Evolutionary conservation across 257 asterid genomes (phyloP).

Genomic region (Ballota nigra): DNA sequence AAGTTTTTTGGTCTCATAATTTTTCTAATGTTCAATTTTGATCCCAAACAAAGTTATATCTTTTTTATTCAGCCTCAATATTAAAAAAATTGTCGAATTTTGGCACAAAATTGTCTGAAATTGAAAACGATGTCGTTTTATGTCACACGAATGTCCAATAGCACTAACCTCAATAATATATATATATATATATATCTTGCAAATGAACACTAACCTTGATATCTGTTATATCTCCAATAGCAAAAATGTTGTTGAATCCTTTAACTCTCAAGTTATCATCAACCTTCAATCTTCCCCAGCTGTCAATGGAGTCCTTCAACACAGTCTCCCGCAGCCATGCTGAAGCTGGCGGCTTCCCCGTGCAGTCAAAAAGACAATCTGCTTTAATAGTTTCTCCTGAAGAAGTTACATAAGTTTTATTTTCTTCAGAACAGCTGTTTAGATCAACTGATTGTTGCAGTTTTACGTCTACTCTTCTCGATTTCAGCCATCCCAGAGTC

Average conservation of each 20-base stretch:
- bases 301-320: conserved; percentile 49
- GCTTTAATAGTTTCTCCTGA: conserved; percentile 63
- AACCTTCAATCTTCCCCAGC: conserved; percentile 63
- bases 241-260: conserved; percentile 63
- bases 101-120: not conserved
- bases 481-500: conserved; percentile 66
- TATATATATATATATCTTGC: not conserved
- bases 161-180: no score
- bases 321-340: conserved; percentile 57
- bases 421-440: conserved; percentile 38
- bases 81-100: not conserved
- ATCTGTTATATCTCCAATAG: conserved; percentile 79
- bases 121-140: no score
- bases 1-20: no score
- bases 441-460: conserved; percentile 53
- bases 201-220: conserved; percentile 46
- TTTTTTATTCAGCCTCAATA: not conserved
- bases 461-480: conserved; percentile 65
- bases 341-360: conserved; percentile 70
- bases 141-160: no score
- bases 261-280: conserved; percentile 68
- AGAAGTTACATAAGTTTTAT: conserved; percentile 46
- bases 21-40: no score
- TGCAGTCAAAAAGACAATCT: conserved; percentile 64
- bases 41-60: no score